phyloP scores from a whole-genome alignment of 2,329 filamentous ascomycete species.

The Sphaerulina vaccinii region DNA sequence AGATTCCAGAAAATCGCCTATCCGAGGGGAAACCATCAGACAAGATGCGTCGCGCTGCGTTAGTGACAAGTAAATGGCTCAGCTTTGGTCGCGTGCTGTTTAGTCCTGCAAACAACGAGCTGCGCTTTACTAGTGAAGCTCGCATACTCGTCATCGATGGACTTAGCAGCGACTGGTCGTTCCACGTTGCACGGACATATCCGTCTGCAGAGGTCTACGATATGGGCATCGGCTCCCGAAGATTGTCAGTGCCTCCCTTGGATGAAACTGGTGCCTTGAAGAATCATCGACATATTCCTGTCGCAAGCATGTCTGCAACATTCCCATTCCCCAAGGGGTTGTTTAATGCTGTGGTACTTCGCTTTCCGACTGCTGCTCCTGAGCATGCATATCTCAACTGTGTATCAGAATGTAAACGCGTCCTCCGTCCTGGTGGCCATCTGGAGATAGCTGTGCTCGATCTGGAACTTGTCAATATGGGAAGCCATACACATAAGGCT shows the following conservation, averaged over 20 bases:
- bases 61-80: constrained; percentile 86
- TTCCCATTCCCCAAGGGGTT: constrained; percentile 76
- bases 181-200: constrained; percentile 79
- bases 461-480: constrained; percentile 80
- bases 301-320: constrained; percentile 59
- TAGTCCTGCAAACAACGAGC: constrained; percentile 72
- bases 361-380: constrained; percentile 70
- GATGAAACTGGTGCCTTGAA: constrained; percentile 37
- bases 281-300: constrained; percentile 75
- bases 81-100: constrained; percentile 82
- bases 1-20: not conserved
- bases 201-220: constrained; percentile 74
- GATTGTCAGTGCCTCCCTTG: constrained; percentile 16
- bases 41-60: constrained; percentile 70
- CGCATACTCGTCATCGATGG: constrained; percentile 77
- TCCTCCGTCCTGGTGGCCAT: constrained; percentile 73
- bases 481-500: constrained; percentile 65
- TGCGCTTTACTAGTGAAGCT: constrained; percentile 58
- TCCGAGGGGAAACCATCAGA: not conserved
- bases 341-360: constrained; percentile 73
- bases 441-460: constrained; percentile 79
- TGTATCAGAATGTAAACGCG: constrained; percentile 71
- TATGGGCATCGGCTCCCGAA: constrained; percentile 26
- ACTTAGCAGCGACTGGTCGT: constrained; percentile 87
- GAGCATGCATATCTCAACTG: constrained; percentile 69